Evolutionary conservation across 1,284 basidiomycete species (phyloP).

Genomic region (Abortiporus biennis): DNA sequence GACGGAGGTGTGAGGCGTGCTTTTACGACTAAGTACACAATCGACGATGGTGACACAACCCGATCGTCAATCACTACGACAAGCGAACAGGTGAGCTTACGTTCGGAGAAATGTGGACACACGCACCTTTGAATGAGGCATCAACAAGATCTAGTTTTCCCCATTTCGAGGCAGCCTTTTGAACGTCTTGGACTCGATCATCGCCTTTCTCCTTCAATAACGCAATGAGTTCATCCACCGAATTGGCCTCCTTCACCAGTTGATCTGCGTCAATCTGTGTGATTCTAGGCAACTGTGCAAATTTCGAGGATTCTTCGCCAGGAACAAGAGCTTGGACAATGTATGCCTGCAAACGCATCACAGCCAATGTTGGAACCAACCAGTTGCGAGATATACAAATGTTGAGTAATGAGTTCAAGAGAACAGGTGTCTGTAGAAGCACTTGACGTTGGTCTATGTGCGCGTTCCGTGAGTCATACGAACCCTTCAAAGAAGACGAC

Average conservation of each 20-base stretch:
- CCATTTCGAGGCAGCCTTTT: conserved; percentile 70
- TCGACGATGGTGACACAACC: conserved; percentile 82
- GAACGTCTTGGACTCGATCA: conserved; percentile 49
- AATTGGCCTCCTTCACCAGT: conserved; percentile 32
- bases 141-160: conserved; percentile 80
- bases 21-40: conserved; percentile 87
- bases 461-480: conserved; percentile 2
- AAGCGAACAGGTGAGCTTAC: conserved; percentile 5
- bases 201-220: conserved; percentile 52
- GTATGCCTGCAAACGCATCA: conserved; percentile 82
- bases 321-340: conserved; percentile 83
- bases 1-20: conserved; percentile 58
- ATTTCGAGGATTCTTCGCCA: conserved; percentile 33
- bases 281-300: conserved; percentile 78
- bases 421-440: conserved; percentile 64
- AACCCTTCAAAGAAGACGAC: neutral
- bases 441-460: conserved; percentile 59
- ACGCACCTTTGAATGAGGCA: conserved; percentile 81
- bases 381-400: conserved; percentile 88
- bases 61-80: conserved; percentile 86
- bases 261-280: conserved; percentile 41
- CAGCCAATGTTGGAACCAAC: conserved; percentile 76
- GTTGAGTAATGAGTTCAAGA: conserved; percentile 80
- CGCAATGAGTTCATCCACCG: conserved; percentile 41
- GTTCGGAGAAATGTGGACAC: conserved; percentile 1